These are phyloP conservation scores for Tetraselmis striata DNA, from an alignment of 139 green algal species.

Conservation along the genomic window DNA sequence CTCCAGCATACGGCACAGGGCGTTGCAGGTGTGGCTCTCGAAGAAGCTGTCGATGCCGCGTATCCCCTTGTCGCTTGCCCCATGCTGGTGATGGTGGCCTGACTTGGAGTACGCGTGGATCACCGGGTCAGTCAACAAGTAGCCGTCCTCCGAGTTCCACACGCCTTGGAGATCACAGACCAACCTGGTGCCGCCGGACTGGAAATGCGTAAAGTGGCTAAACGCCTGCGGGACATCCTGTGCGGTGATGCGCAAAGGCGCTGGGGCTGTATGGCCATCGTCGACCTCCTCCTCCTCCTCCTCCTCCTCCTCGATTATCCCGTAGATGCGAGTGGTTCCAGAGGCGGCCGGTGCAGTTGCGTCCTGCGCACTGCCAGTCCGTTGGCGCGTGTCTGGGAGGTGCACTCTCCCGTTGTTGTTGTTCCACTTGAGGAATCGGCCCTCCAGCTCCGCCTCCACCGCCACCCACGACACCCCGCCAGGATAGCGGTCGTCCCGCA, in stretches of 20 bases:
- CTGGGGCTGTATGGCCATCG: background rate
- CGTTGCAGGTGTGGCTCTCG: conserved; percentile 23
- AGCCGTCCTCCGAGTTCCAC: conserved; percentile 25
- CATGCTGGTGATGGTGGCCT: conserved; percentile 12
- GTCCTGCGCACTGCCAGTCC: background rate
- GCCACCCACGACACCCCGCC: conserved; percentile 9
- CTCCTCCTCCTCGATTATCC: conserved; percentile 6
- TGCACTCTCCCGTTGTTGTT: conserved; percentile 8
- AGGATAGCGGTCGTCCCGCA: conserved; percentile 7
- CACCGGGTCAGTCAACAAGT: conserved; percentile 34
- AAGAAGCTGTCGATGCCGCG: conserved; percentile 24
- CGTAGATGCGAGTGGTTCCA: background rate
- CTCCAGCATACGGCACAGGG: conserved; percentile 18
- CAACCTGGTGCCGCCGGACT: conserved; percentile 19
- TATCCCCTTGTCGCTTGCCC: conserved; percentile 24
- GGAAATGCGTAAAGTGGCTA: conserved; percentile 27
- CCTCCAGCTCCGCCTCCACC: conserved; percentile 36
- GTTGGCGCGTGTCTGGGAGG: background rate
- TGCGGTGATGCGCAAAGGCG: too few relatives aligned
- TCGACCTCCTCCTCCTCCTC: background rate
- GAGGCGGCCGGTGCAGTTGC: background rate
- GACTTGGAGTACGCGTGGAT: conserved; percentile 22
- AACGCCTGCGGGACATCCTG: conserved; percentile 35
- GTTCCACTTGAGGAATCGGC: conserved; percentile 32
- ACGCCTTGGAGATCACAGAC: conserved; percentile 40